Base-by-base conservation (phyloP, 805 yeast genomes). In the Kuraishia ogatae region DNA sequence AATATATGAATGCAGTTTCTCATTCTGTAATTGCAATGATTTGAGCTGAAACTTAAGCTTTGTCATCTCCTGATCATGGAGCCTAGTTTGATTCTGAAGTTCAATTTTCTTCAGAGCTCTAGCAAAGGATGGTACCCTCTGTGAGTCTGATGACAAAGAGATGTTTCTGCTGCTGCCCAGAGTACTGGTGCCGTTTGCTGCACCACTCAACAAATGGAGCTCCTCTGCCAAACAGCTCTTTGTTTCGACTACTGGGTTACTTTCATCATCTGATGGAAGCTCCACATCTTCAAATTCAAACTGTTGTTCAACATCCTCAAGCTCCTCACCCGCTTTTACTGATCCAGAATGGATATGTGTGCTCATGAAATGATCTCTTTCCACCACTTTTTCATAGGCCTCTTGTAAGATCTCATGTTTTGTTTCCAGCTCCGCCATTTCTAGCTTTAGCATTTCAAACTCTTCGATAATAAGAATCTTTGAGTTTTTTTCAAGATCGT, bases 391-490 rank as follows among this genome's bases (percentile, higher is more conserved):
- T 8, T 67, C 69, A 50, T 64, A 65, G 53, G 67, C 68, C 51
- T 57, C 55, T 56, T 66, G 65, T 20, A 70, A 48, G 20, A 58
- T 54, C 24, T 66, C 65, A 54, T 66, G 64, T 43, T 61, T 66
- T 23, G 54, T 57, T 50, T 66, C 67, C 2, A 69, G 54, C 48
- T 69, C 68, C 2, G 53, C 48, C 52, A 59, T 63, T 54, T 75
- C 74, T 53, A 70, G 72, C 50, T 77, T 73, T 57, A 80, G 66
- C 59, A 69, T 66, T 61, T 81, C 85, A 49, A 81, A 70, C 64
- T 81, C 83, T 60, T 80, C 84, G 51, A 81, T 78, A 53, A 81
- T 76, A 50, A 77, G 67, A 56, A 76, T 70, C 59, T 79, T 79
- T 47, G 82, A 78, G 60, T 74, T 79, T 51, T 74, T 72, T 60